phyloP scores from a whole-genome alignment of 805 yeast species.

The Suhomyces xylopsoci region DNA sequence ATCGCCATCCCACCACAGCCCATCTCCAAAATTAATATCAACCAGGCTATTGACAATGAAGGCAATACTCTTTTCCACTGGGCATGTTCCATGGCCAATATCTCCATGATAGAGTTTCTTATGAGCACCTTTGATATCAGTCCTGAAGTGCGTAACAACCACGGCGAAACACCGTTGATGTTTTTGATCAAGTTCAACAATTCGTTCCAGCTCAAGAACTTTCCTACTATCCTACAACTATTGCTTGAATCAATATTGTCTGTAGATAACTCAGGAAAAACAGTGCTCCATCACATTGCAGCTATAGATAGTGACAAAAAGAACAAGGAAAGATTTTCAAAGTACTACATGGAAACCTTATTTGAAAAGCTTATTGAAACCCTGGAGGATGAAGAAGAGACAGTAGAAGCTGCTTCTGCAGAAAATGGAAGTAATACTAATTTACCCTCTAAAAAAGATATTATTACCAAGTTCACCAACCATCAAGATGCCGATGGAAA shows the following conservation, averaged over 20 bases:
- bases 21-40: slow-evolving; percentile 57
- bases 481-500: slow-evolving; percentile 93
- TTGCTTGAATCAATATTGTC: slow-evolving; percentile 35
- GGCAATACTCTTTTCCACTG: slow-evolving; percentile 95
- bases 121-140: slow-evolving; percentile 63
- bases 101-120: slow-evolving; percentile 61
- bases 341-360: slow-evolving; percentile 38
- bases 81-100: slow-evolving; percentile 88
- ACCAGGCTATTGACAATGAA: slow-evolving; percentile 86
- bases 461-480: slow-evolving; percentile 58
- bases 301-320: slow-evolving; percentile 25
- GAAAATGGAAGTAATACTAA: slow-evolving; percentile 12
- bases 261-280: slow-evolving; percentile 38
- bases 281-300: slow-evolving; percentile 42
- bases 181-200: slow-evolving; percentile 40
- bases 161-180: slow-evolving; percentile 83
- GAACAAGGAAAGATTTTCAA: slow-evolving; percentile 34
- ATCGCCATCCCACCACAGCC: slow-evolving; percentile 56
- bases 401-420: background rate
- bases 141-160: slow-evolving; percentile 68
- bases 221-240: slow-evolving; percentile 32
- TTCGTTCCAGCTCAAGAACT: slow-evolving; percentile 36
- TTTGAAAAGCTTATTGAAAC: slow-evolving; percentile 32
- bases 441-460: slow-evolving; percentile 4
- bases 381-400: slow-evolving; percentile 19